phyloP scores from a whole-genome alignment of 1,284 basidiomycete genomes.

The Taiwanofungus camphoratus region DNA sequence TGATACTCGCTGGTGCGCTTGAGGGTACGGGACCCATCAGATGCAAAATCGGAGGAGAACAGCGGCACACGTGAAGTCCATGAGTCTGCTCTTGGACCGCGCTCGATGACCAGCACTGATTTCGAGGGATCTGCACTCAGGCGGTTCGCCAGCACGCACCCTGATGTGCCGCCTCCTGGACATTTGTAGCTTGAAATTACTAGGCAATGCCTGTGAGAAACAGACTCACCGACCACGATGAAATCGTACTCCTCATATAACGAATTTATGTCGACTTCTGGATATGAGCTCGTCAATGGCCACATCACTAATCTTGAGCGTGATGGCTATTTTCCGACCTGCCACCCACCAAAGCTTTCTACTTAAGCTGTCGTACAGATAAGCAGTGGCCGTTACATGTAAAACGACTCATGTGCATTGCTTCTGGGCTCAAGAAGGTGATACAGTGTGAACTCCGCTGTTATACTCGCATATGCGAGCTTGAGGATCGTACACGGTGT shows the following conservation, averaged over 20 bases:
- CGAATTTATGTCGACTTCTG: neutral
- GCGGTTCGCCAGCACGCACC: constrained; percentile 31
- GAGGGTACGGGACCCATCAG: constrained; percentile 21
- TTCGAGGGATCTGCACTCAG: constrained; percentile 23
- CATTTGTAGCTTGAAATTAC: no score
- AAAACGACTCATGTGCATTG: no score
- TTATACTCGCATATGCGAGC: no score
- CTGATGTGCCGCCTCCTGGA: constrained; percentile 28
- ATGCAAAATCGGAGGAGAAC: constrained; percentile 27
- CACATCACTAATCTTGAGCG: no score
- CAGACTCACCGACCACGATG: constrained; percentile 2
- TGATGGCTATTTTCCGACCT: no score
- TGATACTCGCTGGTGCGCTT: constrained; percentile 18
- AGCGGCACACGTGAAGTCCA: constrained; percentile 32
- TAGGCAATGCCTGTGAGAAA: neutral
- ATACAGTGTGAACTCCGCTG: no score
- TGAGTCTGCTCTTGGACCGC: constrained; percentile 28
- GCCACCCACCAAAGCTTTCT: no score
- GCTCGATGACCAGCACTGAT: constrained; percentile 30
- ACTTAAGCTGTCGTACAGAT: no score
- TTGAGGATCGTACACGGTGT: no score
- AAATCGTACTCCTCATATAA: constrained; percentile 1
- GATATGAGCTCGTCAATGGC: constrained; percentile 5
- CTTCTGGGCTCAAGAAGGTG: no score
- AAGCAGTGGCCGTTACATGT: no score